Percentiles rank a stretch among this genome's conserved stretches.
These are phyloP conservation scores for Lanmaoa pseudosensibilis DNA, from an alignment of 768 basidiomycete genomes.

Conservation along the genomic window DNA sequence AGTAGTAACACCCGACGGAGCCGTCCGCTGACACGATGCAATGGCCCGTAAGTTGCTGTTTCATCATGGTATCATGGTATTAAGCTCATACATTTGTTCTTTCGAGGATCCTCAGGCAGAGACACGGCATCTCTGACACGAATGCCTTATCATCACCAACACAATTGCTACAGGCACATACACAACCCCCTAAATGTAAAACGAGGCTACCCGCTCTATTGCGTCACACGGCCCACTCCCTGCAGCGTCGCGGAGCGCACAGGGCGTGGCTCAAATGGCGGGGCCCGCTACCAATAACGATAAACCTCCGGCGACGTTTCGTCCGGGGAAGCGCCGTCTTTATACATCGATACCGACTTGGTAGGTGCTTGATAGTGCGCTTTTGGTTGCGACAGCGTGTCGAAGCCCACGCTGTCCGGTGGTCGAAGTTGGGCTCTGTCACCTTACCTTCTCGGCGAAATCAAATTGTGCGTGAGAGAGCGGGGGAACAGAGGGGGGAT, in stretches of 20 bases:
- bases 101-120: not conserved
- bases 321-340: conserved; percentile 13
- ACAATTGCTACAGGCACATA: not conserved
- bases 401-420: not conserved
- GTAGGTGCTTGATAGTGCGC: not conserved
- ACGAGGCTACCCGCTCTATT: not conserved
- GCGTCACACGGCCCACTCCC: not conserved
- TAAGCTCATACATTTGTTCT: not conserved
- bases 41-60: not conserved
- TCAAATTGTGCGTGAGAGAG: not conserved
- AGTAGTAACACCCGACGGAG: not conserved
- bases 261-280: conserved; percentile 21
- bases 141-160: too few relatives aligned
- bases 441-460: not conserved
- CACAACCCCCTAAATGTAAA: not conserved
- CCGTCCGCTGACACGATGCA: not conserved
- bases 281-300: conserved; percentile 13
- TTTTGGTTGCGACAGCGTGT: conserved; percentile 15
- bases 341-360: conserved; percentile 6
- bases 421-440: conserved; percentile 6
- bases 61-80: not conserved
- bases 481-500: not conserved
- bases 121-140: too few relatives aligned
- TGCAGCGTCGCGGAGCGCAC: not conserved
- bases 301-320: not conserved